phyloP scores from a whole-genome alignment of 2,329 filamentous ascomycete genomes.

The Eutypa lata region DNA sequence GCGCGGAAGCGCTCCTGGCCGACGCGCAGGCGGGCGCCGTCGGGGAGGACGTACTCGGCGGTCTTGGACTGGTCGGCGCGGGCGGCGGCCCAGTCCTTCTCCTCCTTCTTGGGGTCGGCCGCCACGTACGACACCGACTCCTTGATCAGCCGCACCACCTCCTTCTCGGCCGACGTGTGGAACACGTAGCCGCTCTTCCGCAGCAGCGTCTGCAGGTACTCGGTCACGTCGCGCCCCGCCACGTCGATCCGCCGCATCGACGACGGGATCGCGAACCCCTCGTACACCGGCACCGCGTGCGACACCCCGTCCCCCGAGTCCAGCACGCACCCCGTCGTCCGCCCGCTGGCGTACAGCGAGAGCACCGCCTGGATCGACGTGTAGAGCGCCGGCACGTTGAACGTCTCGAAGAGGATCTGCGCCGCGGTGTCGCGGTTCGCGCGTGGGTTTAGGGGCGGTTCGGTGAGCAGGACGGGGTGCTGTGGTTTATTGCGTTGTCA shows the following conservation, averaged over 20 bases:
- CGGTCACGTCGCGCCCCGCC: conserved; percentile 91
- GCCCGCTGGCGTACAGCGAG: conserved; percentile 90
- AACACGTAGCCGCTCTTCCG: conserved; percentile 92
- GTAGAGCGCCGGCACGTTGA: conserved; percentile 95
- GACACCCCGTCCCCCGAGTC: conserved; percentile 96
- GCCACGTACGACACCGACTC: conserved; percentile 92
- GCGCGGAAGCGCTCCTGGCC: conserved; percentile 93
- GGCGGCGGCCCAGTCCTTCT: conserved; percentile 88
- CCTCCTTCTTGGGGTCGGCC: conserved; percentile 84
- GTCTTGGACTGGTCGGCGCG: conserved; percentile 76
- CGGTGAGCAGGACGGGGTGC: conserved; percentile 94
- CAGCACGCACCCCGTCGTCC: conserved; percentile 92
- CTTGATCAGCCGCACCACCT: conserved; percentile 97
- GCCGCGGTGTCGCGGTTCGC: conserved; percentile 94
- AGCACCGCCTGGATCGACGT: conserved; percentile 96
- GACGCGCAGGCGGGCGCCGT: conserved; percentile 88
- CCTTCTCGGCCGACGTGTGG: conserved; percentile 97
- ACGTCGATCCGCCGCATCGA: conserved; percentile 96
- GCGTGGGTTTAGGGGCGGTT: conserved; percentile 91
- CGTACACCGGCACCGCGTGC: conserved; percentile 95
- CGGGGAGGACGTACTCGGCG: conserved; percentile 84
- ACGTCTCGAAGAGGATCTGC: conserved; percentile 97
- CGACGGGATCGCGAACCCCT: conserved; percentile 94
- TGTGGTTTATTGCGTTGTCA: conserved; percentile 30
- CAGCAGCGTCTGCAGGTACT: conserved; percentile 86